A percentile compares a stretch with the other conserved stretches of the same genome.
Evolutionary conservation across 2,329 filamentous ascomycete genomes (phyloP).

Genomic region (Botrytis deweyae): DNA sequence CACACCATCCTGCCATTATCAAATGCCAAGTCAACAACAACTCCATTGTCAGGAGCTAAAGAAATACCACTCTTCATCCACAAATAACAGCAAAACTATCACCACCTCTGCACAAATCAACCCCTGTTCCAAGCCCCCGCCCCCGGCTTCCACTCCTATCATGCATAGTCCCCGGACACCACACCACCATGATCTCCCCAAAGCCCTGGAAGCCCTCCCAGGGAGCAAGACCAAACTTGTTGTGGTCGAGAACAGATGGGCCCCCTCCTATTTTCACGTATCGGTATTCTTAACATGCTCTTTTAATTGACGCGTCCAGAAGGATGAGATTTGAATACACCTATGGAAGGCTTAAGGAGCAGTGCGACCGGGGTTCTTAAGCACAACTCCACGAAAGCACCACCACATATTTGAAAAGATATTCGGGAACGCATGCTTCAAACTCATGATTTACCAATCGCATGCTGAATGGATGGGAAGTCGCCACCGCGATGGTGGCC

Average conservation of each 20-base stretch:
- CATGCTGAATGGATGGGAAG: neutral
- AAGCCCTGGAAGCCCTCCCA: neutral
- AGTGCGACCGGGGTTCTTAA: neutral
- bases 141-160: too few species aligned
- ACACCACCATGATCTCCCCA: neutral
- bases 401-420: neutral
- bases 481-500: neutral
- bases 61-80: neutral
- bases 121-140: neutral
- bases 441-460: neutral
- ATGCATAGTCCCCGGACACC: too few species aligned
- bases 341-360: neutral
- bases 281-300: conserved; percentile 22
- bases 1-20: too few species aligned
- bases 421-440: neutral
- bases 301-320: neutral
- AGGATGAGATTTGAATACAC: neutral
- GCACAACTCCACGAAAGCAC: neutral
- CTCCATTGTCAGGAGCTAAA: neutral
- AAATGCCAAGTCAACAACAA: neutral
- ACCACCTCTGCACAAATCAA: neutral
- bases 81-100: neutral
- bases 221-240: neutral
- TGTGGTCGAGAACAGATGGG: conserved; percentile 27
- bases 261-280: conserved; percentile 22